Base-by-base conservation (phyloP, 352 stramenopile genomes). In the Peronosclerospora sorghi region DNA sequence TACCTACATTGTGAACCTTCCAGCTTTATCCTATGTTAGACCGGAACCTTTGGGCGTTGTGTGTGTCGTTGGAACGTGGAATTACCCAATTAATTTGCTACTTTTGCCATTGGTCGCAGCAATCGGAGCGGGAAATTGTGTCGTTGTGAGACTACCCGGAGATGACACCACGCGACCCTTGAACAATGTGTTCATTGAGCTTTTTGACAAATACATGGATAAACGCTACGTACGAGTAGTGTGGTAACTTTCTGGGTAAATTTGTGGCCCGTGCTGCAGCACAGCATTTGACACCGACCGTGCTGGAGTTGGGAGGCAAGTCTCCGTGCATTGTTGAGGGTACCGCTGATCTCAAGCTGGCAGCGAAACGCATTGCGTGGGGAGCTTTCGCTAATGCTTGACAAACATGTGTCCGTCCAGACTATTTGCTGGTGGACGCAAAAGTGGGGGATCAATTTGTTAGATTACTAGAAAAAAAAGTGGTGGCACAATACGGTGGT, bases 261-360 rank as follows among this genome's bases (percentile, higher is more conserved):
- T 94, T 97, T 35, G 75, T 98, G 13, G 79, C 87, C 13, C 56
- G 63, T n/a, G 86, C 88, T 0, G 91, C 94, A 0, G 93, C 95
- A 9, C 83, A 96, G 57, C 17, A 65, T 35, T 54, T 98, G n/a
- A 98, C 95, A 8, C 96, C 96, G 1, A 82, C 76, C 12, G 64
- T 97, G n/a, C 59, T 98, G 18, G 96, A 98, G 55, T 60, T 98
- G 1, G 95, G 95, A 45, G 96, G 96, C 35, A 97, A 97, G 66
- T 83, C 66, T 8, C 91, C 91, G 0, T 69, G 63, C n/a, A 87
- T 96, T 37, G 61, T 97, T 20, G 83, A 95, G 37, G 47, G 46
- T 13, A 72, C 67, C 18, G 53, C 64, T 1, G 61, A 86, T 26
- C 19, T 83, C 8, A 51, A 57, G 9, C 27, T 90, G 2, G 51